Evolutionary conservation across 73 alveolate species (phyloP).

Genomic region (Paramecium caudatum): DNA sequence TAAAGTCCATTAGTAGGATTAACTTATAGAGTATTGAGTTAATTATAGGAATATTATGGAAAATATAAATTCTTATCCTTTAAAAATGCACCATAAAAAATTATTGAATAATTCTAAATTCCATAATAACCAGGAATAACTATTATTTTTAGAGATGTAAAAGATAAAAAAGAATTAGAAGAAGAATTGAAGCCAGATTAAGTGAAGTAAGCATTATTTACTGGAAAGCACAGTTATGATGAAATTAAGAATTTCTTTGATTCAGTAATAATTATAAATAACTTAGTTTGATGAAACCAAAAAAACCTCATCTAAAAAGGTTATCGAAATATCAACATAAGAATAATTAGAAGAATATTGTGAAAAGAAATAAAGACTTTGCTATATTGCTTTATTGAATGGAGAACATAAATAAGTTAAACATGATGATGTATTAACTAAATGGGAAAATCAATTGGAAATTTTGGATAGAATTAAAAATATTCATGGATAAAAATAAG

Average conservation of each 20-base stretch:
- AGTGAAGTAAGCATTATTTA: slow-evolving; percentile 49
- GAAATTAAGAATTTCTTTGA: slow-evolving; percentile 50
- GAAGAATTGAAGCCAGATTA: slow-evolving; percentile 50
- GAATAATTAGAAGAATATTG: slow-evolving; percentile 32
- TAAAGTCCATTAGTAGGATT: slow-evolving; percentile 22
- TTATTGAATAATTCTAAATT: slow-evolving; percentile 4
- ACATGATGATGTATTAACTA: slow-evolving; percentile 42
- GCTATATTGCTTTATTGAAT: slow-evolving; percentile 56
- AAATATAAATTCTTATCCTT: slow-evolving; percentile 16
- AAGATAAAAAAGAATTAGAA: slow-evolving; percentile 49
- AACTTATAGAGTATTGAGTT: slow-evolving; percentile 16
- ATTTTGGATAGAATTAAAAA: slow-evolving; percentile 48
- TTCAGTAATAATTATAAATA: neutral
- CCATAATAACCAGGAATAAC: neutral
- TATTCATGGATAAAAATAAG: slow-evolving; percentile 20
- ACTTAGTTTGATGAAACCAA: slow-evolving; percentile 44
- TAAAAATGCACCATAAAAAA: slow-evolving; percentile 26
- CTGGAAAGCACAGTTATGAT: slow-evolving; percentile 31
- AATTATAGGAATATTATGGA: slow-evolving; percentile 47
- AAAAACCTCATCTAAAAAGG: slow-evolving; percentile 26
- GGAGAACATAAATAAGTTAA: slow-evolving; percentile 46
- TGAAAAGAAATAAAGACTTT: neutral
- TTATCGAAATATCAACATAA: neutral
- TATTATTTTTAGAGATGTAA: slow-evolving; percentile 38
- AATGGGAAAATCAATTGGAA: slow-evolving; percentile 66